Evolutionary conservation across 176 grass and related monocot genomes (phyloP).

Genomic region (Eragrostis nindensis): DNA sequence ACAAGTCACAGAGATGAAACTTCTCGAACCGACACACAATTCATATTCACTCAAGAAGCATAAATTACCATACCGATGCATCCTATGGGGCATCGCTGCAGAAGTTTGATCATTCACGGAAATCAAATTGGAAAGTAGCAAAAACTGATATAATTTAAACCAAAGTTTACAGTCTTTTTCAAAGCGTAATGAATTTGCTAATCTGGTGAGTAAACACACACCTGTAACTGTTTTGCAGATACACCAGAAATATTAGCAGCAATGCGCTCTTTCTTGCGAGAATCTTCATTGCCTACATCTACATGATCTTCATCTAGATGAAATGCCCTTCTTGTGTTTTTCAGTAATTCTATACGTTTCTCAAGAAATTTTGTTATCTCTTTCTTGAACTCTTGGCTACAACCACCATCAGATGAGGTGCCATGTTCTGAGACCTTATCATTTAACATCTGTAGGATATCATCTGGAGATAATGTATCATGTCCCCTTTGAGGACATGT

Average conservation of each 20-base stretch:
- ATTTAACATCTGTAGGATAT: slow-evolving; percentile 58
- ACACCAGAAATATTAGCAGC: slow-evolving; percentile 94
- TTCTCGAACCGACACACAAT: not conserved
- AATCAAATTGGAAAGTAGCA: slow-evolving; percentile 9
- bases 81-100: slow-evolving; percentile 13
- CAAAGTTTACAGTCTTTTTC: not conserved
- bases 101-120: slow-evolving; percentile 3
- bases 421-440: slow-evolving; percentile 60
- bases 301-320: slow-evolving; percentile 55
- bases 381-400: slow-evolving; percentile 67
- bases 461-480: slow-evolving; percentile 61
- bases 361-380: slow-evolving; percentile 64
- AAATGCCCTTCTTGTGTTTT: slow-evolving; percentile 70
- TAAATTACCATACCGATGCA: slow-evolving; percentile 14
- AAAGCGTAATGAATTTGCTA: slow-evolving; percentile 22
- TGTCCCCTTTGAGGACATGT: slow-evolving; percentile 73
- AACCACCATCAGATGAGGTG: slow-evolving; percentile 59
- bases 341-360: slow-evolving; percentile 51
- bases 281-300: slow-evolving; percentile 44
- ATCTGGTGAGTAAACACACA: slow-evolving; percentile 38
- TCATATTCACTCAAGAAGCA: not conserved
- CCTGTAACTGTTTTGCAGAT: slow-evolving; percentile 88
- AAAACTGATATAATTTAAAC: not conserved
- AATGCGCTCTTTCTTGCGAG: slow-evolving; percentile 52
- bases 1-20: not conserved